These are phyloP conservation scores for Calocybe cyanea DNA, from an alignment of 768 basidiomycete species.

Conservation along the genomic window DNA sequence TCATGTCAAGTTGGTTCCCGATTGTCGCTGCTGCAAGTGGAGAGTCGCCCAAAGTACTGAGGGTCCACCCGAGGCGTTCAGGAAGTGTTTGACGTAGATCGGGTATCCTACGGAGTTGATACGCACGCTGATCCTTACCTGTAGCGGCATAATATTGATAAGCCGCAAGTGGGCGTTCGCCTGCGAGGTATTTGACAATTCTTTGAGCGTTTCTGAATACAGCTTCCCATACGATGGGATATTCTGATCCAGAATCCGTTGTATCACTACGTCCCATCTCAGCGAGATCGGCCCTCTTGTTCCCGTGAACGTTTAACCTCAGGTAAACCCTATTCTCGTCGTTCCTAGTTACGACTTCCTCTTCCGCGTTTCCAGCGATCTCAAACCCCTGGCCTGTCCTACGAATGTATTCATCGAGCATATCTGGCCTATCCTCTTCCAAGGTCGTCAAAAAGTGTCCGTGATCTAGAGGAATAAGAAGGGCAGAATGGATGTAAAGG, in stretches of 20 bases:
- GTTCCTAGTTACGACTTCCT: conserved; percentile 24
- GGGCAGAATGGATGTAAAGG: conserved; percentile 35
- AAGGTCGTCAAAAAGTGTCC: conserved; percentile 28
- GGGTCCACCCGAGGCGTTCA: conserved; percentile 48
- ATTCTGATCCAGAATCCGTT: conserved; percentile 3
- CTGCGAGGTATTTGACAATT: conserved; percentile 45
- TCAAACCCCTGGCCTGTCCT: conserved; percentile 43
- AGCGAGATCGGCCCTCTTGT: conserved; percentile 54
- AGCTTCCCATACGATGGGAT: conserved; percentile 42
- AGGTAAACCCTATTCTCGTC: conserved; percentile 47
- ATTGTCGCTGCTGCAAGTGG: conserved; percentile 44
- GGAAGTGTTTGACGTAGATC: conserved; percentile 40
- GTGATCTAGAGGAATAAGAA: conserved; percentile 21
- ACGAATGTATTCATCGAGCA: conserved; percentile 48
- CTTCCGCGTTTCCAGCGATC: conserved; percentile 23
- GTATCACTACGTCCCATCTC: conserved; percentile 46
- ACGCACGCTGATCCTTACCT: conserved; percentile 39
- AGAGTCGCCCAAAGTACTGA: conserved; percentile 46
- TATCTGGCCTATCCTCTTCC: conserved; percentile 37
- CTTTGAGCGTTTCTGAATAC: conserved; percentile 23
- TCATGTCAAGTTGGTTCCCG: conserved; percentile 28
- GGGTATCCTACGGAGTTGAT: conserved; percentile 33
- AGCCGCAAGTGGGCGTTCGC: conserved; percentile 43
- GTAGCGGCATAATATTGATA: conserved; percentile 46
- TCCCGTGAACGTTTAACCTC: conserved; percentile 61